phyloP scores from a whole-genome alignment of 345 rosid genomes.

The Pugionium dolabratum region DNA sequence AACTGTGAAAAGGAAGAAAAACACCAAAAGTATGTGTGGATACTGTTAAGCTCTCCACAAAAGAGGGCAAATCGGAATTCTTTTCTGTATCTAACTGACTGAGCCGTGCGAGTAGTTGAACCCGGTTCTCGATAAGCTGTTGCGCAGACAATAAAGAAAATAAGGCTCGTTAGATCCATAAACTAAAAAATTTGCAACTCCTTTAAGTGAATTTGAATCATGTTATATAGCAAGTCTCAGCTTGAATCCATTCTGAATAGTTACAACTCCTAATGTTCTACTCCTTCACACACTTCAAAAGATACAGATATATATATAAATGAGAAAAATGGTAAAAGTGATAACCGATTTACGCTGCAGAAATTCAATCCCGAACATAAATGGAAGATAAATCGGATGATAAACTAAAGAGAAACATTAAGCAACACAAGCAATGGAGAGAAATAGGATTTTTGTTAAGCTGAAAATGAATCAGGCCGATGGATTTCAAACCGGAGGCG shows the following conservation, averaged over 20 bases:
- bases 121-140: conserved; percentile 76
- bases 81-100: conserved; percentile 49
- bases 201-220: conserved; percentile 12
- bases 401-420: neutral
- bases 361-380: conserved; percentile 4
- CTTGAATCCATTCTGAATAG: neutral
- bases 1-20: conserved; percentile 1
- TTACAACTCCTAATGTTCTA: conserved; percentile 1
- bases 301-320: neutral
- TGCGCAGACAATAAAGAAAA: neutral
- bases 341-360: conserved; percentile 4
- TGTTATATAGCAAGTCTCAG: neutral
- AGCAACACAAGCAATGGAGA: neutral
- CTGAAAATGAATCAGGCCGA: neutral
- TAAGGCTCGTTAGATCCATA: conserved; percentile 18
- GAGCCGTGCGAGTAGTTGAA: conserved; percentile 55
- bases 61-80: conserved; percentile 50
- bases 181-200: neutral
- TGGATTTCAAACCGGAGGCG: neutral
- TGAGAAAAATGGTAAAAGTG: neutral
- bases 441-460: neutral
- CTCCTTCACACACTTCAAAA: neutral
- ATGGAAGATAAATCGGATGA: neutral
- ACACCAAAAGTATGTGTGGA: conserved; percentile 41
- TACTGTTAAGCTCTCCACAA: conserved; percentile 62